Conservation (phyloP, 441 rosid genomes). For the Croton setiger region DNA sequence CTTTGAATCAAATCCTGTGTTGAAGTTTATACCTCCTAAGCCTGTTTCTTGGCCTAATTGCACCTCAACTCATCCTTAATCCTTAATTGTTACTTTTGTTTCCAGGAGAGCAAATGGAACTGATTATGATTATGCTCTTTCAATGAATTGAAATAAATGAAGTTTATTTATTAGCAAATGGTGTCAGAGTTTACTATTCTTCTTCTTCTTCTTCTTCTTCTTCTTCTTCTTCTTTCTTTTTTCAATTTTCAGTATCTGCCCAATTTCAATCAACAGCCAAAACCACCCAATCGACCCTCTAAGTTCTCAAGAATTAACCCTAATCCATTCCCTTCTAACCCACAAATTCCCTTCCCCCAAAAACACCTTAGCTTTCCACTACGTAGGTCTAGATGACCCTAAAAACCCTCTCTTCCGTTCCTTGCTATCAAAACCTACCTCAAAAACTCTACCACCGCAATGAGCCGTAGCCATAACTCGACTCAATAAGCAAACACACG, state of each 20-base stretch:
- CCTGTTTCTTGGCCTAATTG: neutral
- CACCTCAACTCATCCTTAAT: no score
- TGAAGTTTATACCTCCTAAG: constrained; percentile 22
- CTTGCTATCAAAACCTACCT: constrained; percentile 25
- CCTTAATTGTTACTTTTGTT: no score
- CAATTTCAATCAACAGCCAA: neutral
- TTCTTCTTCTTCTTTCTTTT: constrained; percentile 16
- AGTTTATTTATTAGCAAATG: no score
- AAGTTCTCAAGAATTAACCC: constrained; percentile 23
- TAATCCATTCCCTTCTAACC: constrained; percentile 21
- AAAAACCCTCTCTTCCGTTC: constrained; percentile 28
- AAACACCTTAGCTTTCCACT: constrained; percentile 31
- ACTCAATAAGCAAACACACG: constrained; percentile 27
- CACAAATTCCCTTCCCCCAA: constrained; percentile 13
- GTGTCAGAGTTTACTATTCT: no score
- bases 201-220: no score
- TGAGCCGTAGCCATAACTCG: constrained; percentile 27
- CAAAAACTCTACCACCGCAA: constrained; percentile 22
- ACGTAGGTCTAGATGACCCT: constrained; percentile 40
- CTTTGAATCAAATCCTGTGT: constrained; percentile 40
- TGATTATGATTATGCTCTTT: no score
- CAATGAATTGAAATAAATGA: no score
- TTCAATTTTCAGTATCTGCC: neutral
- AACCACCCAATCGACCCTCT: constrained; percentile 42
- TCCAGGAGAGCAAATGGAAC: no score